Evolutionary conservation across 2,329 filamentous ascomycete genomes (phyloP), one percentile per base, ranked within the genome.

Genomic region (Paracoccidioides brasiliensis): DNA sequence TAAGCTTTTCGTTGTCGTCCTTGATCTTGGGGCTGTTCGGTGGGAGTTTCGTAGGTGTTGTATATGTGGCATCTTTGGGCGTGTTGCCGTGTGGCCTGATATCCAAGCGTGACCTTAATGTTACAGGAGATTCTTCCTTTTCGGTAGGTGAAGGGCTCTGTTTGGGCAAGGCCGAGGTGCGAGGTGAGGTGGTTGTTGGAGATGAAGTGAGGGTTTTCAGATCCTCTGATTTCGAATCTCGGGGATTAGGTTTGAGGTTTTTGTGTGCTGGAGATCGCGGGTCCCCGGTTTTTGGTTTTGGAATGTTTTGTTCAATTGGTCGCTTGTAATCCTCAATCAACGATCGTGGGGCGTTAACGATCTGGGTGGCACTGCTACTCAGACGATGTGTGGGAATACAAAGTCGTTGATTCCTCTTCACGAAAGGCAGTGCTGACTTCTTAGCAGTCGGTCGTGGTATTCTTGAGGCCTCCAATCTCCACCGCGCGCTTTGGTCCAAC

Each of bases 251-350:
- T 7, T 22, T 28, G 40, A 22, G 32, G 38, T 33, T 38, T 4
- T 22, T 50, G 33, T 50, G 22, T 50, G 33, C 30, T 28, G 15
- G 8, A 41, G 49, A n/a, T 14, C 38, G 37, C n/a, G 37, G 12
- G 6, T 32, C 49, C 12, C 37, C 30, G 3, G 37, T 32, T 9
- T 30, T 41, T 32, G 35, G 49, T 30, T n/a, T 41, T 3, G 54
- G 28, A 45, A 53, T 45, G 8, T 32, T 40, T n/a, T 58, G 58
- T 49, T 66, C 62, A 32, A 58, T 40, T 15, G 65, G 64, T 6
- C 62, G 66, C 22, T 68, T 68, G 54, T 72, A 70, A 42, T 69
- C 68, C 57, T 76, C 71, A n/a, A 76, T 64, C 28, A 76, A 63
- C 7, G 67, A 67, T 22, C 64, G 64, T 3, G 73, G 73, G 5